Conservation (phyloP, 2,329 filamentous ascomycete genomes). For the Pyrenochaeta sp. region DNA sequence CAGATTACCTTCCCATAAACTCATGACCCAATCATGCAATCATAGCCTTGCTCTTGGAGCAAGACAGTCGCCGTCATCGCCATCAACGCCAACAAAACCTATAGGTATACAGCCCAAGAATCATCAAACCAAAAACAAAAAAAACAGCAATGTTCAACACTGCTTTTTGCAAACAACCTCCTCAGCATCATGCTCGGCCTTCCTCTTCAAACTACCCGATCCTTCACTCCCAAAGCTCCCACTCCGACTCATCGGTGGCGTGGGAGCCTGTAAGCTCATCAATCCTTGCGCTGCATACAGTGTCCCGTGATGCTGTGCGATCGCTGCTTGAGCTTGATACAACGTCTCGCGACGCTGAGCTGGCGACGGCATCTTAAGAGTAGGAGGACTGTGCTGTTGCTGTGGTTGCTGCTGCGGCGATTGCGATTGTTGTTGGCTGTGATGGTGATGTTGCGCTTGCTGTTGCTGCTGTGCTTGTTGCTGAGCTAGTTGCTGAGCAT, state of each 20-base stretch:
- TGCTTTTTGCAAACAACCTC: slow-evolving; percentile 27
- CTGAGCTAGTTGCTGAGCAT: slow-evolving; percentile 20
- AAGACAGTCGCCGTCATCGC: neutral
- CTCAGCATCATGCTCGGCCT: slow-evolving; percentile 24
- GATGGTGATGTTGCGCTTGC: slow-evolving; percentile 6
- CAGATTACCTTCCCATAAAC: neutral
- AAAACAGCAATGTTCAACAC: slow-evolving; percentile 18
- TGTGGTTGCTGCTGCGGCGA: slow-evolving; percentile 15
- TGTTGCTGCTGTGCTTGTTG: slow-evolving; percentile 10
- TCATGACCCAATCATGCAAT: neutral
- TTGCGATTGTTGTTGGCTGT: slow-evolving; percentile 12
- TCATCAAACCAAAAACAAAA: neutral
- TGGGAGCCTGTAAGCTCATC: slow-evolving; percentile 15
- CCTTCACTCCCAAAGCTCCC: slow-evolving; percentile 33
- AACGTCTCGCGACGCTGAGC: slow-evolving; percentile 4
- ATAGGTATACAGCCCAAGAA: slow-evolving; percentile 1
- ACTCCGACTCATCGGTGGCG: slow-evolving; percentile 43
- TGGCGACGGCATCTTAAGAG: slow-evolving; percentile 9
- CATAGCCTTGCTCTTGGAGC: slow-evolving; percentile 3
- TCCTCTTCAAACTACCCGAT: slow-evolving; percentile 33
- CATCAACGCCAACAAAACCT: neutral
- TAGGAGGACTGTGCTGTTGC: slow-evolving; percentile 5
- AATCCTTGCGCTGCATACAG: slow-evolving; percentile 15
- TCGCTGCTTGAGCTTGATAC: slow-evolving; percentile 12
- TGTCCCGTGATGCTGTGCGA: slow-evolving; percentile 8